phyloP scores from a whole-genome alignment of 2,329 filamentous ascomycete genomes.

The Colletotrichum lindemuthianum region DNA sequence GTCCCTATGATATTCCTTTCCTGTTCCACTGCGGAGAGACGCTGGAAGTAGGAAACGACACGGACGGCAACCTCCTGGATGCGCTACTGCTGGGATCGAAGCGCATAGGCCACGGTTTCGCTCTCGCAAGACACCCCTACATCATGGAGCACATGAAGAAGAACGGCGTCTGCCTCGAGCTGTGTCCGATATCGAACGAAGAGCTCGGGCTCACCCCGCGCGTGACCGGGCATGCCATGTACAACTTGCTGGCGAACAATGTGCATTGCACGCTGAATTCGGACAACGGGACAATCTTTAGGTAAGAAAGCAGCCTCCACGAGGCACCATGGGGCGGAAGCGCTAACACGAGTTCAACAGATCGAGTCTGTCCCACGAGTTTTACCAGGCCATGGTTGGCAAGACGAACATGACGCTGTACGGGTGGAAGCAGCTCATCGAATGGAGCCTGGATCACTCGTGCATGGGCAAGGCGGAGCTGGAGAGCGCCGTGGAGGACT shows the following conservation, averaged over 20 bases:
- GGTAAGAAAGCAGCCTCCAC: slow-evolving; percentile 51
- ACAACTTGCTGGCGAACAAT: slow-evolving; percentile 74
- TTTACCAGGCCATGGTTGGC: slow-evolving; percentile 80
- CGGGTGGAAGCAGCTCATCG: slow-evolving; percentile 75
- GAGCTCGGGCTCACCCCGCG: slow-evolving; percentile 75
- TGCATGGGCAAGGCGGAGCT: slow-evolving; percentile 60
- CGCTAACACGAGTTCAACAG: slow-evolving; percentile 48
- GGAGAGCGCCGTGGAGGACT: slow-evolving; percentile 50
- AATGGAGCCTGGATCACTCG: slow-evolving; percentile 72
- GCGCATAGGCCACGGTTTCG: slow-evolving; percentile 80
- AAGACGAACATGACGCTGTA: slow-evolving; percentile 72
- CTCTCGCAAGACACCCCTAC: slow-evolving; percentile 72
- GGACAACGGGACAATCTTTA: slow-evolving; percentile 79
- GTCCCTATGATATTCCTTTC: slow-evolving; percentile 70
- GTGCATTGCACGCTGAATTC: slow-evolving; percentile 79
- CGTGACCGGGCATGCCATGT: slow-evolving; percentile 73
- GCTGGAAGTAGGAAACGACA: slow-evolving; percentile 70
- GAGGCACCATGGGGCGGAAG: slow-evolving; percentile 12
- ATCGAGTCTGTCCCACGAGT: slow-evolving; percentile 78
- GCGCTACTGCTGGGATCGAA: slow-evolving; percentile 72
- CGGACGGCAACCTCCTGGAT: slow-evolving; percentile 75
- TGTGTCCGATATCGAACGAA: slow-evolving; percentile 83
- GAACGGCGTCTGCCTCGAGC: slow-evolving; percentile 75
- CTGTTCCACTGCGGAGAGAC: slow-evolving; percentile 83
- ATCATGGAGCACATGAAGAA: slow-evolving; percentile 74